Evolutionary conservation across 2,329 filamentous ascomycete genomes (phyloP).

Genomic region (Sclerotinia minor): DNA sequence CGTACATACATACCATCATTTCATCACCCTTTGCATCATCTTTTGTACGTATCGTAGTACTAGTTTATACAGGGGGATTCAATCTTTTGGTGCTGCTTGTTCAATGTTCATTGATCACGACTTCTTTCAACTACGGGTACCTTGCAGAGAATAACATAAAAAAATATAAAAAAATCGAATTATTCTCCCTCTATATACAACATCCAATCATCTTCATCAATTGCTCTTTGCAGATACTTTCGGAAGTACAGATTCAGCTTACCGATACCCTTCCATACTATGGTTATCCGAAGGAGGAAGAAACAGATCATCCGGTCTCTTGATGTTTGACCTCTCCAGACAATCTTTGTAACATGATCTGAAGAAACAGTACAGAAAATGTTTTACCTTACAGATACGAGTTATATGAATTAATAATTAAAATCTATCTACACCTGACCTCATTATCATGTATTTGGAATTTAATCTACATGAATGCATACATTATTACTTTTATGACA

Average conservation of each 20-base stretch:
- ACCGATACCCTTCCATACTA: background rate
- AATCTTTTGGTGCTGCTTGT: background rate
- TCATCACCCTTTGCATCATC: background rate
- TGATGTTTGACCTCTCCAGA: conserved; percentile 3
- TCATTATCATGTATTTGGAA: background rate
- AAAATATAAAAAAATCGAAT: background rate
- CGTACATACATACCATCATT: background rate
- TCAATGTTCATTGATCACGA: background rate
- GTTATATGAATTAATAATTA: background rate
- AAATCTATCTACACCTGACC: no score
- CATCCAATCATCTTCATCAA: background rate
- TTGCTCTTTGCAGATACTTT: background rate
- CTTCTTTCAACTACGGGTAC: background rate
- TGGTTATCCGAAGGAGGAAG: background rate
- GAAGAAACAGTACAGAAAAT: background rate
- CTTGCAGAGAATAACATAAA: background rate
- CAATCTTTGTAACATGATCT: conserved; percentile 3
- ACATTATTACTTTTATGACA: background rate
- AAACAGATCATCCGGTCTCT: background rate
- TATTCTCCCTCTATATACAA: background rate
- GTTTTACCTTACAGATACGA: background rate
- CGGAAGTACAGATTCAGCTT: background rate
- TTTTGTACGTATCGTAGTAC: background rate
- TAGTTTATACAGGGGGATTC: background rate
- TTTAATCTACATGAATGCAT: background rate